Conservation (phyloP, 1,139 yeast species). For the Yamadazyma trypodendri region DNA sequence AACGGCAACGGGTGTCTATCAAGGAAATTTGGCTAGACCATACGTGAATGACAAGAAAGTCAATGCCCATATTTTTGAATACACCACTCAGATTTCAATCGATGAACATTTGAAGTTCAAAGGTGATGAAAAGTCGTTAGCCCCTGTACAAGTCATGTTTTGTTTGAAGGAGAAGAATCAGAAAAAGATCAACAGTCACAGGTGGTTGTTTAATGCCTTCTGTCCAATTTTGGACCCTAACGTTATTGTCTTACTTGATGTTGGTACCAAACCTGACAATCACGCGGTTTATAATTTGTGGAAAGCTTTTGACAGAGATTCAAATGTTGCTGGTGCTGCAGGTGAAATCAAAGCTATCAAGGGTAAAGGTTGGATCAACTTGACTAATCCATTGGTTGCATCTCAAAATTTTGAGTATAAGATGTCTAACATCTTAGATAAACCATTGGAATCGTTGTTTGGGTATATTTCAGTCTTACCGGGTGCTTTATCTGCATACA, state of each 20-base stretch:
- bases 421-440: constrained; percentile 91
- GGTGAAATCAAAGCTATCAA: constrained; percentile 95
- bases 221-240: constrained; percentile 90
- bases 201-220: constrained; percentile 92
- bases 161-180: constrained; percentile 87
- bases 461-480: constrained; percentile 95
- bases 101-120: constrained; percentile 83
- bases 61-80: constrained; percentile 89
- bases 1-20: constrained; percentile 94
- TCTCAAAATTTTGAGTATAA: constrained; percentile 97
- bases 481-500: constrained; percentile 93
- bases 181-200: constrained; percentile 89
- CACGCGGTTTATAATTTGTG: constrained; percentile 87
- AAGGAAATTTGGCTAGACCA: constrained; percentile 93
- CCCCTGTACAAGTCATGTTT: constrained; percentile 89
- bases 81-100: constrained; percentile 85
- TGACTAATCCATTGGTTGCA: constrained; percentile 89
- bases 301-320: constrained; percentile 95
- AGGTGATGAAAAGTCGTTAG: constrained; percentile 73
- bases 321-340: constrained; percentile 97
- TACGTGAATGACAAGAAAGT: constrained; percentile 88
- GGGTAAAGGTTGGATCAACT: constrained; percentile 77
- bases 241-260: constrained; percentile 81
- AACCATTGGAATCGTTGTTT: constrained; percentile 89
- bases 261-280: constrained; percentile 86